Evolutionary conservation across 2,329 filamentous ascomycete species (phyloP).

Genomic region (Arachnomyces sp.): DNA sequence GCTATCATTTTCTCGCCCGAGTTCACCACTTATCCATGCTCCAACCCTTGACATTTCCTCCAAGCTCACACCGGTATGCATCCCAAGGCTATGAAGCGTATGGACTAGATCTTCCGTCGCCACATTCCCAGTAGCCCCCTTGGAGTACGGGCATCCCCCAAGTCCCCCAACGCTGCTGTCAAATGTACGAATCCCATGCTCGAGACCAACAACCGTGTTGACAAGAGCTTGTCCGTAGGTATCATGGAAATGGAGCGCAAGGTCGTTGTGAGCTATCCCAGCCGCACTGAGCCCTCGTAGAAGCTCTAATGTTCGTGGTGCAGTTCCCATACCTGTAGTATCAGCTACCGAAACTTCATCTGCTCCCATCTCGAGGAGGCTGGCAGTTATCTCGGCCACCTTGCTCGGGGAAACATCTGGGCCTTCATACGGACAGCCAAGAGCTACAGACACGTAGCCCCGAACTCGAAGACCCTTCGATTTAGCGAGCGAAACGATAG

Average conservation of each 20-base stretch:
- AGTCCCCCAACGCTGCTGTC: conserved; percentile 56
- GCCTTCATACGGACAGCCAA: conserved; percentile 60
- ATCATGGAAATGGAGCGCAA: conserved; percentile 59
- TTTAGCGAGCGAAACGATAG: conserved; percentile 50
- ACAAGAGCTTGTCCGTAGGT: conserved; percentile 58
- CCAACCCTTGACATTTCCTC: conserved; percentile 49
- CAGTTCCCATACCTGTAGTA: conserved; percentile 60
- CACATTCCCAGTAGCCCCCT: conserved; percentile 58
- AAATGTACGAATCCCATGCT: conserved; percentile 56
- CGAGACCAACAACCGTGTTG: conserved; percentile 54
- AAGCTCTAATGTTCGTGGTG: conserved; percentile 50
- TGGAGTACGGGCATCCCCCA: conserved; percentile 57
- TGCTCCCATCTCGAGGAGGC: conserved; percentile 56
- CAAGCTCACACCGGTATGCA: conserved; percentile 50
- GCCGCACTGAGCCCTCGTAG: conserved; percentile 51
- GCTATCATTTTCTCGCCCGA: conserved; percentile 46
- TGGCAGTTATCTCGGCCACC: conserved; percentile 54
- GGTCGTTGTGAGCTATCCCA: conserved; percentile 50
- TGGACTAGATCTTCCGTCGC: conserved; percentile 57
- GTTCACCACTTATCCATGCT: conserved; percentile 46
- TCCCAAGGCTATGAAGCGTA: conserved; percentile 51
- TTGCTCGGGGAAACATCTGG: conserved; percentile 51
- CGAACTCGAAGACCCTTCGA: conserved; percentile 49
- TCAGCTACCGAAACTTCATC: conserved; percentile 59
- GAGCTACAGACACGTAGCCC: conserved; percentile 56